Evolutionary conservation across 768 basidiomycete species (phyloP), one percentile per base, ranked within the genome.

Genomic region (Cantharellus cinnabarinus): DNA sequence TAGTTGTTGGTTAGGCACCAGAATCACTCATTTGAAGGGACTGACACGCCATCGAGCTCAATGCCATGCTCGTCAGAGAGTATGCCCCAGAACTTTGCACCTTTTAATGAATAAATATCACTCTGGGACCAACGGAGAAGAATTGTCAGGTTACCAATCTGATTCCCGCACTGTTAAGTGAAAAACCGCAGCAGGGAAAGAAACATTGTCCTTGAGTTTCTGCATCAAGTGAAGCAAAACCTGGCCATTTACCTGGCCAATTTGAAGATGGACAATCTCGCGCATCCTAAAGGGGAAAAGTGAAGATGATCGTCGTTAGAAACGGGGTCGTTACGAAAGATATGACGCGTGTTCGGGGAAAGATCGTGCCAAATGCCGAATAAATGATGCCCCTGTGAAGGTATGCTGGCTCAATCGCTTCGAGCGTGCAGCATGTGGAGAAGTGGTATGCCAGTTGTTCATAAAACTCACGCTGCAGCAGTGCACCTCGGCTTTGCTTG

Each of bases 221-320:
- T 29, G 20, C 20, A 29, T 29, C 20, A 29, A 29, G 20, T 29
- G 20, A 29, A 29, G 20, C 20, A 29, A 29, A 29, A 29, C 20
- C 20, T 50, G 59, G 41, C 55, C 56, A 70, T 76, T 66, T 68
- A 89, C 89, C 81, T 95, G 94, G 76, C 94, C 94, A 64, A 93
- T 97, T 73, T 98, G 94, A 68, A 98, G 82, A 76, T 98, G 94
- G 71, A 98, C 93, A 74, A 98, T 97, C 83, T 98, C 93, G 78
- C 93, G 88, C 88, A 89, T 90, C 77, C 87, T 89, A 48, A 29
- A 29, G 44, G 29, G 29, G 44, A 48, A 29, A 10, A 48, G 44
- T 10, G 10, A 10, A 48, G 20, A 29, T 29, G 20, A 29, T 29
- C 20, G 29, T 66, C 20, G 37, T 20, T 20, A 10, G 52, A 35